Evolutionary conservation across 257 asterid genomes (phyloP).

Genomic region (Solanum paucissectum): DNA sequence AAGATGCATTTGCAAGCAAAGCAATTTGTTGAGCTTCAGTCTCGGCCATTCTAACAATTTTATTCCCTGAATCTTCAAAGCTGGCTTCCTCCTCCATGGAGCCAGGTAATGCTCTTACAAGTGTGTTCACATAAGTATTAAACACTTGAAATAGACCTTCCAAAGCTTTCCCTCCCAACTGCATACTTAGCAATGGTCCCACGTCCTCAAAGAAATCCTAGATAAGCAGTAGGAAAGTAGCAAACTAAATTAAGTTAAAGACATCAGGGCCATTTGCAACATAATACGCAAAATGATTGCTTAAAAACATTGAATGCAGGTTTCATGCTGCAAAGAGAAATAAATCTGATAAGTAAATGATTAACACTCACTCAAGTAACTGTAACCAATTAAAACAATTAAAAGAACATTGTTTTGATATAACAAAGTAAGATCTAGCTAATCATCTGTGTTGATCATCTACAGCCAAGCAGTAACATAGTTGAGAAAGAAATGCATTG

Average conservation of each 20-base stretch:
- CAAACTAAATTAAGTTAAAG: background rate
- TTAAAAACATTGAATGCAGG: background rate
- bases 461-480: background rate
- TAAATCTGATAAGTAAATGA: background rate
- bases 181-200: constrained; percentile 90
- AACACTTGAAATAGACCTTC: constrained; percentile 95
- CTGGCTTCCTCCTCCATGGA: constrained; percentile 83
- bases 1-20: constrained; percentile 93
- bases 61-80: constrained; percentile 72
- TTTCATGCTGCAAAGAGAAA: background rate
- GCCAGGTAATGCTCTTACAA: constrained; percentile 89
- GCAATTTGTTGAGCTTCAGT: constrained; percentile 95
- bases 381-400: background rate
- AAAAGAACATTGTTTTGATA: background rate
- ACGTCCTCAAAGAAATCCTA: constrained; percentile 98
- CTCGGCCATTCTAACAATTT: constrained; percentile 91
- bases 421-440: background rate
- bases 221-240: constrained; percentile 7
- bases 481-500: background rate
- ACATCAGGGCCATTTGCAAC: background rate
- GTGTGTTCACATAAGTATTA: constrained; percentile 67
- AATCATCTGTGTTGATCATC: background rate
- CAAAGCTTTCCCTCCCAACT: constrained; percentile 77
- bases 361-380: background rate
- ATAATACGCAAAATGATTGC: background rate